A percentile compares a stretch with the other conserved stretches of the same genome.
Evolutionary conservation across 495 filamentous ascomycete genomes (phyloP).

Genomic region (Penicillium paxilli): DNA sequence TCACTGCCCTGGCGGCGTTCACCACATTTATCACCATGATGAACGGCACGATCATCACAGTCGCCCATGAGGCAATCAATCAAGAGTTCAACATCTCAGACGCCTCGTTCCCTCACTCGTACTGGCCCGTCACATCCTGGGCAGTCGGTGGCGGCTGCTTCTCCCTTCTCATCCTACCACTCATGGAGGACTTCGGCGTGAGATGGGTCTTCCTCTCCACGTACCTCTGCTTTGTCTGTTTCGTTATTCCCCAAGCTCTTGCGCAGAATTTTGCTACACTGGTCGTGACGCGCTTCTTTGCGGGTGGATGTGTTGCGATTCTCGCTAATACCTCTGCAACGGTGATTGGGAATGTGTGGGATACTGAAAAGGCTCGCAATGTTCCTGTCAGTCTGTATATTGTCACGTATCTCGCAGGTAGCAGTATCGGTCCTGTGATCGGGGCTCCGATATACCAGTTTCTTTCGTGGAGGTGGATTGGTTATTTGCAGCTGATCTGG

Average conservation of each 20-base stretch:
- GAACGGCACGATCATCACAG: conserved; percentile 47
- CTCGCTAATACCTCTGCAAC: conserved; percentile 45
- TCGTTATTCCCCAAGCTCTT: conserved; percentile 48
- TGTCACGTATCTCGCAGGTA: conserved; percentile 38
- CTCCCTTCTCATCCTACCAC: conserved; percentile 48
- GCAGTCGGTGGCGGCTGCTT: conserved; percentile 45
- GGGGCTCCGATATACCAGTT: conserved; percentile 41
- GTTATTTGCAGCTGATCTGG: conserved; percentile 50
- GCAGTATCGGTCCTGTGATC: conserved; percentile 49
- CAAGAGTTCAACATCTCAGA: conserved; percentile 44
- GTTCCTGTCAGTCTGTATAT: conserved; percentile 51
- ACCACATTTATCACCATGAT: conserved; percentile 37
- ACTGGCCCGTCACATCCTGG: conserved; percentile 55
- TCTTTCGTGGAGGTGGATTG: conserved; percentile 51
- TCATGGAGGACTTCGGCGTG: conserved; percentile 54
- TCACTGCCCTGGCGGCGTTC: conserved; percentile 26
- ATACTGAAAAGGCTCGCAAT: conserved; percentile 34
- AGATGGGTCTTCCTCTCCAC: conserved; percentile 43
- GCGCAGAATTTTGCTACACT: conserved; percentile 52
- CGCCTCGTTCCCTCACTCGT: conserved; percentile 48
- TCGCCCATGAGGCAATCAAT: conserved; percentile 39
- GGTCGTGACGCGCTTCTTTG: conserved; percentile 47
- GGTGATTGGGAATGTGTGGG: conserved; percentile 52
- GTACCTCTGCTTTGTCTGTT: conserved; percentile 45
- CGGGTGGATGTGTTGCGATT: conserved; percentile 46